These are phyloP conservation scores for Aeschynomene evenia DNA, from an alignment of 306 rosid species.

Conservation along the genomic window DNA sequence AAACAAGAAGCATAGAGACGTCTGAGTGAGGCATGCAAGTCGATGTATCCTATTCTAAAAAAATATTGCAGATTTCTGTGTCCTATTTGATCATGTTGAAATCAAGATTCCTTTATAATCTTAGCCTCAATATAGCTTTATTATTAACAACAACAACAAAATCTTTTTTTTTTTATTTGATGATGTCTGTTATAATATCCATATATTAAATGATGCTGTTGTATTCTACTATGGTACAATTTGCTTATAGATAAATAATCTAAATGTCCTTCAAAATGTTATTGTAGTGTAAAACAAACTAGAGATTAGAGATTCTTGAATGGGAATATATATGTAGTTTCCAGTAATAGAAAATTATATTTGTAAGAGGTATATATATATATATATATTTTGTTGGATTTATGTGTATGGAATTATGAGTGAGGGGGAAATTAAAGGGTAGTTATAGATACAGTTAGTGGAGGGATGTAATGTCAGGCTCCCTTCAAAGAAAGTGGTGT, in stretches of 20 bases:
- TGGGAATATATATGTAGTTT: too few relatives aligned
- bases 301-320: not conserved
- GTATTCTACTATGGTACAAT: not conserved
- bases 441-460: conserved; percentile 30
- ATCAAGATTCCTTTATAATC: not conserved
- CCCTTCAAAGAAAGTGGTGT: conserved; percentile 24
- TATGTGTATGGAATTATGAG: conserved; percentile 12
- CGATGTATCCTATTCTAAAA: conserved; percentile 20
- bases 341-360: not conserved
- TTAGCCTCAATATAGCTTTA: not conserved
- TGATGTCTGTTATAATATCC: not conserved
- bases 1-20: not conserved
- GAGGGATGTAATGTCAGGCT: conserved; percentile 35
- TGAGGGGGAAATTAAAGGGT: too few relatives aligned
- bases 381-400: conserved; percentile 10
- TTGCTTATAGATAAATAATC: not conserved
- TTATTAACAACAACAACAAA: not conserved
- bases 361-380: not conserved
- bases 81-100: conserved; percentile 10
- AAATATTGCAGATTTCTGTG: not conserved
- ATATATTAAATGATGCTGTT: not conserved
- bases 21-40: not conserved
- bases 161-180: not conserved
- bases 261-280: not conserved
- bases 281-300: not conserved